Conservation (phyloP, 208 protist genomes). For the Trypanosoma platydactyli region DNA sequence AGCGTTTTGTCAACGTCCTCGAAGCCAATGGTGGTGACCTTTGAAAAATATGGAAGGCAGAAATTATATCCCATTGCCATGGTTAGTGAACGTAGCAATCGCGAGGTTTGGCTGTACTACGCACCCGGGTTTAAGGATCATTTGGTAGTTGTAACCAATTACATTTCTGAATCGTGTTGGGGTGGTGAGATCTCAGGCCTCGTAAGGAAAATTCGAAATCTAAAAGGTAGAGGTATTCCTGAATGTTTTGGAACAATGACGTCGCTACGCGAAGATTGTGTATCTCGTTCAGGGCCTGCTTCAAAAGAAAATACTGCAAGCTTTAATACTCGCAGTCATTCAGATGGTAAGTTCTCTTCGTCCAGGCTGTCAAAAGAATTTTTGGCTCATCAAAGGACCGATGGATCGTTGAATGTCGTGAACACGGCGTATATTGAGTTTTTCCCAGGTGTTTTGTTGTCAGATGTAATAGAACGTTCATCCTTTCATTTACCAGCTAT, state of each 20-base stretch:
- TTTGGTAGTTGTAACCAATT: conserved; percentile 1
- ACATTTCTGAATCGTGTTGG: neutral
- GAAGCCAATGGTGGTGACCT: neutral
- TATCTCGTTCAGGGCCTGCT: neutral
- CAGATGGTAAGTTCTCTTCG: neutral
- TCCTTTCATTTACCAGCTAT: neutral
- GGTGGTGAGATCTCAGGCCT: neutral
- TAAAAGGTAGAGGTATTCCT: conserved; percentile 1
- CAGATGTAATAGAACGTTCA: neutral
- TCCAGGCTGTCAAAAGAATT: neutral
- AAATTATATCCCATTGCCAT: conserved; percentile 2
- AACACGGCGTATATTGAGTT: conserved; percentile 12
- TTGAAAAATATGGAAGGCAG: neutral
- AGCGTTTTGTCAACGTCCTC: neutral
- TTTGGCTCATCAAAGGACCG: neutral
- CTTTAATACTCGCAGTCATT: neutral
- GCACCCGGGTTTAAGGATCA: neutral
- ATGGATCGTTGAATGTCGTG: neutral
- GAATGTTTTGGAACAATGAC: conserved; percentile 7
- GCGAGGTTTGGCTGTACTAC: conserved; percentile 6
- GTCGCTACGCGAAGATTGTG: neutral
- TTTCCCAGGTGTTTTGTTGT: conserved; percentile 7
- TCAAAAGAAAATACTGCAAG: neutral
- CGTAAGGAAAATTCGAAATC: neutral
- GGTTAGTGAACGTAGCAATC: neutral